Conservation (phyloP, 441 rosid species). For the Manihot esculenta region DNA sequence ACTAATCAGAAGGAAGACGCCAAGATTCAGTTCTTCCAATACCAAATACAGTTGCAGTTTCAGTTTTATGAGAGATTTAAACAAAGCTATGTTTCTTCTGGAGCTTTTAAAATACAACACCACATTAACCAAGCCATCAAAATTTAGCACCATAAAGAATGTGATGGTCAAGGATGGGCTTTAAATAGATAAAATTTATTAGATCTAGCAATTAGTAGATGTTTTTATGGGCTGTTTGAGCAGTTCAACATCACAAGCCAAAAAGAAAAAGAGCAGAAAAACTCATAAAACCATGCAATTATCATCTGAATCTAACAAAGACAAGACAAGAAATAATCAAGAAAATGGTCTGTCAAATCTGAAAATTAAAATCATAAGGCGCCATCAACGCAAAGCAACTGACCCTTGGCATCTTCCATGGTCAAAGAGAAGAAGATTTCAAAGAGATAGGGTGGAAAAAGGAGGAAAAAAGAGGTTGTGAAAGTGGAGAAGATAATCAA, state of each 20-base stretch:
- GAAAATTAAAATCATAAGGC: not conserved
- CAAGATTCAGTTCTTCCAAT: no score
- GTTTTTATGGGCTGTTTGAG: not conserved
- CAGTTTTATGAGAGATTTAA: no score
- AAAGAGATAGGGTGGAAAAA: not conserved
- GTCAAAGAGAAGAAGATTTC: not conserved
- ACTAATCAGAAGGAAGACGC: no score
- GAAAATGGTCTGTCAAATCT: no score
- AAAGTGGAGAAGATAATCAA: not conserved
- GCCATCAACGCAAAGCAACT: not conserved
- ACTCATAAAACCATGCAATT: no score
- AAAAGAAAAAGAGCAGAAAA: not conserved
- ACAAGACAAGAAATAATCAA: not conserved
- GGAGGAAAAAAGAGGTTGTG: not conserved
- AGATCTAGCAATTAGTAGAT: not conserved
- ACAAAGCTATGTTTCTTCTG: not conserved
- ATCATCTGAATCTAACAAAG: no score
- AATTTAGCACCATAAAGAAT: not conserved
- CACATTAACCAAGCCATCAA: not conserved
- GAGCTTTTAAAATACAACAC: not conserved
- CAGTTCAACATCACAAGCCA: not conserved
- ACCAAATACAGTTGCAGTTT: no score
- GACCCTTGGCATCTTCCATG: slow-evolving; percentile 42
- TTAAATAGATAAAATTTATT: not conserved
- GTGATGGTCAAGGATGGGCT: not conserved